phyloP scores from a whole-genome alignment of 2,329 filamentous ascomycete genomes.

The Myriosclerotinia curreyana region DNA sequence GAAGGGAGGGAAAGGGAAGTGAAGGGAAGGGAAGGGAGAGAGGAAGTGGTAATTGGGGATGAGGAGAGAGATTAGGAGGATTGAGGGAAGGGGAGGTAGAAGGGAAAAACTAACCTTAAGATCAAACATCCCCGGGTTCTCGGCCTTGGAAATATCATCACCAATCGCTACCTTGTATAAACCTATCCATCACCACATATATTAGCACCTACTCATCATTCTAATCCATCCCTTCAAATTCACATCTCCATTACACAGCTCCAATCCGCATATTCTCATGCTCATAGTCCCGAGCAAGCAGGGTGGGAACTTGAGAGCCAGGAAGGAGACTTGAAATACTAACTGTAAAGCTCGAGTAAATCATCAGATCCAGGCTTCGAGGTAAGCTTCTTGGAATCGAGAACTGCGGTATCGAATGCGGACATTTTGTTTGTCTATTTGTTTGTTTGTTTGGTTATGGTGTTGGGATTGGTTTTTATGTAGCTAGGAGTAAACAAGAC shows the following conservation, averaged over 20 bases:
- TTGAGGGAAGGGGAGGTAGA: not conserved
- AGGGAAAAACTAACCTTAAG: conserved; percentile 46
- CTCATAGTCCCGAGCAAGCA: too few relatives aligned
- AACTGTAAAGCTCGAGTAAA: conserved; percentile 49
- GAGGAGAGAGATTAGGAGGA: conserved; percentile 39
- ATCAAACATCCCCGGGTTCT: conserved; percentile 66
- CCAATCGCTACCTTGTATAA: conserved; percentile 58
- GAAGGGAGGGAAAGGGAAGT: too few relatives aligned
- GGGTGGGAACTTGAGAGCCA: too few relatives aligned
- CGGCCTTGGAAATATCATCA: conserved; percentile 55
- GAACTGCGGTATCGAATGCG: conserved; percentile 54
- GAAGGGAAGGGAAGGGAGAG: too few relatives aligned
- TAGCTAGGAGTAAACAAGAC: conserved; percentile 1
- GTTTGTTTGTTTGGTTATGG: not conserved
- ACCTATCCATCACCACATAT: conserved; percentile 40
- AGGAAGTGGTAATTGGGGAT: too few relatives aligned
- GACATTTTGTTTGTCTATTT: conserved; percentile 8
- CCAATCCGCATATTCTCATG: not conserved
- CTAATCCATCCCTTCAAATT: not conserved
- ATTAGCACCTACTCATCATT: conserved; percentile 1
- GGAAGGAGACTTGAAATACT: too few relatives aligned
- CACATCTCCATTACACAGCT: not conserved
- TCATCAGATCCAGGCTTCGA: conserved; percentile 62
- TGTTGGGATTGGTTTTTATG: not conserved
- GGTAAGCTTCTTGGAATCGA: conserved; percentile 65